Base-by-base conservation (phyloP, 2,329 filamentous ascomycete genomes). In the Colletotrichum graminicola region DNA sequence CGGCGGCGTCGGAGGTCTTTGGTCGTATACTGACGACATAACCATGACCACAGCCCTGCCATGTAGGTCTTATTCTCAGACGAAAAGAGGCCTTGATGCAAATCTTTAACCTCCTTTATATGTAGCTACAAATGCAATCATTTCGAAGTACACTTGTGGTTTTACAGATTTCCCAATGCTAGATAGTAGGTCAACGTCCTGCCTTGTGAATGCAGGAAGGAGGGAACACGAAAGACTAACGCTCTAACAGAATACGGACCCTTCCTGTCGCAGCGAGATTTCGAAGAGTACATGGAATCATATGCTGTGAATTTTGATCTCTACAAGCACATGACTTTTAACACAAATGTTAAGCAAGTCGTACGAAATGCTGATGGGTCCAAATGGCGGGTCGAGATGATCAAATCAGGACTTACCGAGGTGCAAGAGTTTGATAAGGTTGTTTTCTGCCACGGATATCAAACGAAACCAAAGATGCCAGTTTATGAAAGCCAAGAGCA, bases 91-190 rank as follows among this genome's bases (percentile, higher is more conserved):
- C 14, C 14, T 0, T 16, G 10, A 1, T 18, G 21, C 34, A 5
- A 2, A 10, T 1, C 4, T 63, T 21, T 72, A 18, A 69, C 6
- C 2, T 1, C 11, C 26, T 21, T 14, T 73, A n/a, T 8, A 5
- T 45, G 6, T 21, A 77, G 79, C 75, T 47, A 79, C 79, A 32
- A 75, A 68, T 18, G 81, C 80, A 41, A 79, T 80, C 64, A 78
- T 80, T 43, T 82, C 80, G 76, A 82, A 82, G 73, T 81, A 80
- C 69, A 80, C 80, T 18, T 81, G 79, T 62, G 79, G 79, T 11
- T 81, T 81, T 72, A 78, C 81, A 3, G 83, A 85, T 73, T 84
- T 79, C 61, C 82, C 82, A 1, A 82, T 84, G 72, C 78, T 82
- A 11, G 82, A 83, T 10, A 77, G 80, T 79, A 73, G 75, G 77